Evolutionary conservation across 2,329 filamentous ascomycete genomes (phyloP), one percentile per base, ranked within the genome.

Genomic region (Mollisia scopiformis): DNA sequence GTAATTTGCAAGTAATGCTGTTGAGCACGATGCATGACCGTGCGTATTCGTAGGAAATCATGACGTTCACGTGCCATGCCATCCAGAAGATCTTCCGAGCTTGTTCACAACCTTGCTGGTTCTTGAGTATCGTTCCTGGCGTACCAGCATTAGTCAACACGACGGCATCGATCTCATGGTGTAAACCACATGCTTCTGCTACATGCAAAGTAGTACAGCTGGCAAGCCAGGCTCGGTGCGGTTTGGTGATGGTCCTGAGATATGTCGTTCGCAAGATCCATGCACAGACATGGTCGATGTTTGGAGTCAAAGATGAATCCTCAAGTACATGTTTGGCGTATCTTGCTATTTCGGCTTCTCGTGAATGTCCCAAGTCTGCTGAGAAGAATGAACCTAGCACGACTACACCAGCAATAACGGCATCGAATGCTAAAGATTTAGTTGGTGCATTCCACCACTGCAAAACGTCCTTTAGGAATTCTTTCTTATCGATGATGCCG

Each of bases 41-140:
- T 10, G 73, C 74, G 58, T 74, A 74, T 39, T 75, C 74, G 35
- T 73, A 74, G 10, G 72, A 70, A 19, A 75, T 69, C 47, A 75
- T 62, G 3, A 66, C 55, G 57, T 75, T 72, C 13, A 71, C 59
- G 46, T 67, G 66, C 56, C 69, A 70, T 4, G 73, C 73, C 5
- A 69, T 66, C 62, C 69, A 70, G 43, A 71, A 72, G 1, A 70
- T 68, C 3, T 69, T 65, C n/a, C 69, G 65, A 1, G 66, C 62
- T 16, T 62, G 62, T 31, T 73, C 67, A 8, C 62, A 59, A 25
- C 64, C 58, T n/a, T 62, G 56, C 3, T 56, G 41, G 3, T 54
- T 41, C 7, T 28, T 46, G 21, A 46, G 30, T 16, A 16, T 27
- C 6, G 53, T 50, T 23, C 52, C 56, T 4, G 51, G 19, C 21